Base-by-base conservation (phyloP, 495 filamentous ascomycete species). In the Trichoderma gamsii region DNA sequence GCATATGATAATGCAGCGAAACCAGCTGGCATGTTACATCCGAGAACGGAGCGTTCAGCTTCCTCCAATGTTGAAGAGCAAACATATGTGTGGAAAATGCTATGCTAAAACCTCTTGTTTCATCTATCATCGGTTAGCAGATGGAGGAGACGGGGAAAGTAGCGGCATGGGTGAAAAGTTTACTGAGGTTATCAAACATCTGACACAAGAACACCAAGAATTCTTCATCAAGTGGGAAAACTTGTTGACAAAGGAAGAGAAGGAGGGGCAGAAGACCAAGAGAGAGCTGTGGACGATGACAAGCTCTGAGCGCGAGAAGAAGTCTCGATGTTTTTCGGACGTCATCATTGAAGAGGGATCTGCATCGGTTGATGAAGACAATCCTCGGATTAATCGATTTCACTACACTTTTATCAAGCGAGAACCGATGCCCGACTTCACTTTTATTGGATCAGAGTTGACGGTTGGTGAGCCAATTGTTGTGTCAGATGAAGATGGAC, bases 1-100 rank as follows among this genome's bases (percentile, higher is more conserved):
- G 21, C 92, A 97, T 66, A 96, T 99, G 92, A 89, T 99, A 67
- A 93, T 97, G 80, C 88, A 94, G 73, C 89, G 95, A n/a, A 99
- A 99, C 75, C 86, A 89, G 61, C 79, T 99, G 12, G 92, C 93
- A 11, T 88, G 88, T 65, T 94, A 90, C 76, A 84, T 96, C 41
- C 88, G 90, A n/a, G 87, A 93, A 67, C 86, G 91, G 59, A 85
- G 87, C 66, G 84, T 90, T 46, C 80, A 83, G 69, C 84, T 98
- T 41, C 95, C 95, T 27, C 86, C 88, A 3, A 93, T 99, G 92
- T 81, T 94, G 66, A 89, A 87, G 76, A 90, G 87, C 72, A 81
- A 88, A 52, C 86, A 89, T 73, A 82, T 87, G 41, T 99, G 95
- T 73, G 86, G 80, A 25, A 88, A 84, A 68, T 99, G 95, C 74